Evolutionary conservation across 257 asterid genomes (phyloP), one percentile per base, ranked within the genome.

Genomic region (Solanum rostratum): DNA sequence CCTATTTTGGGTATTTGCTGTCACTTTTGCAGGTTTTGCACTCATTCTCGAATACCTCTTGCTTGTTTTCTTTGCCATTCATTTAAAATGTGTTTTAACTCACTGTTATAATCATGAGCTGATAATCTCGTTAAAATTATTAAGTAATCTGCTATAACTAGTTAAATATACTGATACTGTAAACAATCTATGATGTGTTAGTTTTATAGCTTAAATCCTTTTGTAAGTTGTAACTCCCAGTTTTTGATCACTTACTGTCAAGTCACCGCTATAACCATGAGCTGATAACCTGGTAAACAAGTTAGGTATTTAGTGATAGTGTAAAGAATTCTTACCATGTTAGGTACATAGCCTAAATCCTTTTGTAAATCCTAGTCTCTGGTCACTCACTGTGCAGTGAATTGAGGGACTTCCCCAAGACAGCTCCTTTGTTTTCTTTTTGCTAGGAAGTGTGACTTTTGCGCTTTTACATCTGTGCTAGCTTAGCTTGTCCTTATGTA

Each of bases 1-100:
- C 95, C 95, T 84, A 43, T 90, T 88, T 84, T 90, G 87, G 98
- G 98, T 39, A 91, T 95, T 84, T 91, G 89, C 87, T 95, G 98
- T 92, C 98, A 95, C 89, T 95, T 91, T 84, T 95, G 98, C 98
- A 92, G 97, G 98, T 94, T 76, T 54, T 80, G 27, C 37, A 33
- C 59, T 62, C 73, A 9, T 16, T 86, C 74, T 50, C 33, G 84
- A 12, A n/a, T 12, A 43, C 54, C 20, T 13, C 18, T 71, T 41
- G 54, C 55, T 27, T n/a, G n/a, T 2, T 11, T 6, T 20, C 12
- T 70, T 71, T 71, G 55, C 22, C 15, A 5, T 22, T 7, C 20
- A 8, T 74, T 15, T 6, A 9, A 22, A 7, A 39, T 22, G 19
- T n/a, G n/a, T n/a, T n/a, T 73, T 0, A 73, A n/a, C 9, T 39